Conservation (phyloP, 1,139 yeast species). For the Zygotorulaspora mrakii region DNA sequence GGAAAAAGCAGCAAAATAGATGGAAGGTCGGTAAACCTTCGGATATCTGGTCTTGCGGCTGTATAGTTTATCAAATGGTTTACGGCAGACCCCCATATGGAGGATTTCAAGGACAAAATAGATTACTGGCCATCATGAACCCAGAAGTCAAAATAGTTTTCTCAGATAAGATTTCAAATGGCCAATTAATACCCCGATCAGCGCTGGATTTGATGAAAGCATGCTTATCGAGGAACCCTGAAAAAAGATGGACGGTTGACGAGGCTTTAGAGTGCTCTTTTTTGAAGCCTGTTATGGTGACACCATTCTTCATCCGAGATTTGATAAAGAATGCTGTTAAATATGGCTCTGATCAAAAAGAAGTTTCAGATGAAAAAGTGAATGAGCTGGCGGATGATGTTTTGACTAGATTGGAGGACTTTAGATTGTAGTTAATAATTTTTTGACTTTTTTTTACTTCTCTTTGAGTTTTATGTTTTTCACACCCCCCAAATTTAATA, state of each 20-base stretch:
- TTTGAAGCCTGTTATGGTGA: conserved; percentile 69
- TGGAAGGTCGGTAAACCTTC: conserved; percentile 95
- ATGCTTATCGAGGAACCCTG: conserved; percentile 73
- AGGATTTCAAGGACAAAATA: conserved; percentile 68
- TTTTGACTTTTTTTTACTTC: background rate
- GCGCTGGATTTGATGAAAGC: conserved; percentile 68
- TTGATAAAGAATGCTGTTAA: conserved; percentile 72
- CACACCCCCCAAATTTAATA: no score
- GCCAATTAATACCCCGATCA: conserved; percentile 61
- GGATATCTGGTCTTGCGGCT: conserved; percentile 98
- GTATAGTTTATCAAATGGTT: conserved; percentile 91
- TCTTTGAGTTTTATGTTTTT: background rate
- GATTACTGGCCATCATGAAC: conserved; percentile 81
- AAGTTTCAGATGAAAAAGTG: conserved; percentile 42
- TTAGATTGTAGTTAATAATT: conserved; percentile 22
- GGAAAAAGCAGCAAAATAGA: conserved; percentile 40
- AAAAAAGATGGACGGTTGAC: conserved; percentile 60
- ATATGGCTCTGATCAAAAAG: conserved; percentile 52
- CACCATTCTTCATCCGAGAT: conserved; percentile 62
- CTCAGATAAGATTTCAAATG: conserved; percentile 61
- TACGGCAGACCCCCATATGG: conserved; percentile 94
- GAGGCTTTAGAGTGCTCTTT: conserved; percentile 59
- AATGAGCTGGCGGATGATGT: conserved; percentile 51
- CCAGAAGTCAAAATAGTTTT: conserved; percentile 76
- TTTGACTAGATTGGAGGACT: conserved; percentile 41